Base-by-base conservation (phyloP, 78 protist species). In the Polysphondylium violaceum region DNA sequence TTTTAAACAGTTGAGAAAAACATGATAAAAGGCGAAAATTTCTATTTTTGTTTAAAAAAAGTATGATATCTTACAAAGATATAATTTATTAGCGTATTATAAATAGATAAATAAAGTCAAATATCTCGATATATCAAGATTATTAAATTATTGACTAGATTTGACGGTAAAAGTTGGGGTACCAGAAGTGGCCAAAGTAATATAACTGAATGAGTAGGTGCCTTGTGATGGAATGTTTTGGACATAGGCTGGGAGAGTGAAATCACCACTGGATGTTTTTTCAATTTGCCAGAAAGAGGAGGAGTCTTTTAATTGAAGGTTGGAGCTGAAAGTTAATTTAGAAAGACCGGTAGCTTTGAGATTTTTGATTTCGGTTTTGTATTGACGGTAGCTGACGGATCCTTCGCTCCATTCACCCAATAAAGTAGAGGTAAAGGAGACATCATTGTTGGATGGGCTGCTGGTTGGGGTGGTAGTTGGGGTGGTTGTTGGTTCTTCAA, bases 191-290 rank as follows among this genome's bases (percentile, higher is more conserved):
- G 53, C 53, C 53, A 47, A 47, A 11, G 53, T 47, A 14, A 47
- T 47, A 47, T 14, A 47, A 47, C 53, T 47, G 53, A 47, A 47
- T 47, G 53, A 47, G 11, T 47, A 47, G 53, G 53, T 47, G 53
- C 53, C 53, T 47, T 47, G 53, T 47, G 53, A 47, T 47, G 53
- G 53, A 47, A 47, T 47, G 53, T 47, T 47, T 47, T 47, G 53
- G 53, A 47, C 53, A n/a, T n/a, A n/a, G n/a, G 61, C 61, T 56
- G 61, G 61, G 61, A 56, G 7, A 17, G 61, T 4, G 61, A 17
- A 56, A 56, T 56, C 7, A 12, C 56, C 35, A 23, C 16, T 23
- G 12, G 56, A 41, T 19, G 25, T 68, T 68, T 40, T 47, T 8
- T 41, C 35, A 25, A 25, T 12, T 16, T 43, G 35, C 75, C 75